These are phyloP conservation scores for Zymoseptoria passerinii DNA, from an alignment of 2,329 filamentous ascomycete genomes.

Conservation along the genomic window DNA sequence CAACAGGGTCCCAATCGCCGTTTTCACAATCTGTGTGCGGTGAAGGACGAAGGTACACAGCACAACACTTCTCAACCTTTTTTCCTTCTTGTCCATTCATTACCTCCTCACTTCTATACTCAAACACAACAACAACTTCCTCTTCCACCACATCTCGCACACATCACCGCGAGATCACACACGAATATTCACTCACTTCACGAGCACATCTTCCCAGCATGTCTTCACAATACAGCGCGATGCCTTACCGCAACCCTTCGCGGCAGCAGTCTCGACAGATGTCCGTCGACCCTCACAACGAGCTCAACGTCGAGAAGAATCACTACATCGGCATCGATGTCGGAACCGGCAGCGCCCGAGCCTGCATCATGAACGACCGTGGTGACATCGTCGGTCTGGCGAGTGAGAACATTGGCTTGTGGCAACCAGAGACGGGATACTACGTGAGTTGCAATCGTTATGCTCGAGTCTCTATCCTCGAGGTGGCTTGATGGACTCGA, in stretches of 20 bases:
- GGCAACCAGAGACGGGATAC: conserved; percentile 48
- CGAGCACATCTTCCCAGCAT: conserved; percentile 1
- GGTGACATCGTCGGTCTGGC: conserved; percentile 70
- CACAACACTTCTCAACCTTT: neutral
- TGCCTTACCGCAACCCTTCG: conserved; percentile 29
- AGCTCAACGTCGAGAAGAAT: conserved; percentile 48
- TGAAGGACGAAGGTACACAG: neutral
- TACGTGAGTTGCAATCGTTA: conserved; percentile 35
- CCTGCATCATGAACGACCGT: conserved; percentile 86
- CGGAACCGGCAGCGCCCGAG: conserved; percentile 87
- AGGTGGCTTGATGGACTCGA: neutral
- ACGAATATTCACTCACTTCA: neutral
- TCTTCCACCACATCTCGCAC: neutral
- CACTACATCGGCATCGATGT: conserved; percentile 86
- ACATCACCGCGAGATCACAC: neutral
- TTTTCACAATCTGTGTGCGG: neutral
- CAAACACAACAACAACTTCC: neutral
- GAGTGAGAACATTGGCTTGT: conserved; percentile 45
- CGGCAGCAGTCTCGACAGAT: conserved; percentile 39
- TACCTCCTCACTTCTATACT: neutral
- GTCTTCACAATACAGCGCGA: conserved; percentile 6
- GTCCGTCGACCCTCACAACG: conserved; percentile 47
- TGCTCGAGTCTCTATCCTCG: neutral
- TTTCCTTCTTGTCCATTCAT: neutral
- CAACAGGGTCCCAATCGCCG: neutral